These are phyloP conservation scores for Epichloe amarillans DNA, from an alignment of 2,329 filamentous ascomycete species.

Conservation along the genomic window DNA sequence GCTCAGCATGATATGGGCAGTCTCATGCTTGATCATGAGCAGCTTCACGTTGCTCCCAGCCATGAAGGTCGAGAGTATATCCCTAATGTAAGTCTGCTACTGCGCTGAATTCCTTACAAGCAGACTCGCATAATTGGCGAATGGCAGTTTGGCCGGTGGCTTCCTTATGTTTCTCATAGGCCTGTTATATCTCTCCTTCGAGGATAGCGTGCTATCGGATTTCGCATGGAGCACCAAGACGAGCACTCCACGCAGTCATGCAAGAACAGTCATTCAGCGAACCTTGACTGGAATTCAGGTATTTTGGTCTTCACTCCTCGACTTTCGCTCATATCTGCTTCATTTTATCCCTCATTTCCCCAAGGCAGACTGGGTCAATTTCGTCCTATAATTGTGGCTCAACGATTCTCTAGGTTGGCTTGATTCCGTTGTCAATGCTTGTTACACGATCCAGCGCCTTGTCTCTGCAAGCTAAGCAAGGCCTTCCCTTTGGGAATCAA, in stretches of 20 bases:
- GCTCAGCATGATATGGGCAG: conserved; percentile 57
- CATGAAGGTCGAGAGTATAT: conserved; percentile 67
- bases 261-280: conserved; percentile 36
- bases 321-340: neutral
- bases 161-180: conserved; percentile 65
- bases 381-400: neutral
- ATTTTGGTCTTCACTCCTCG: conserved; percentile 11
- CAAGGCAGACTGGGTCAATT: neutral
- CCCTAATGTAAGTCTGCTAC: conserved; percentile 48
- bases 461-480: conserved; percentile 72
- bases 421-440: conserved; percentile 67
- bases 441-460: conserved; percentile 79
- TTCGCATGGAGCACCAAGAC: conserved; percentile 10
- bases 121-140: too few species aligned
- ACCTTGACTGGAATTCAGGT: conserved; percentile 54
- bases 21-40: conserved; percentile 74
- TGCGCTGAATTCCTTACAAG: neutral
- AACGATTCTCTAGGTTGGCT: conserved; percentile 42
- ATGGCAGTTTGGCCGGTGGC: conserved; percentile 48
- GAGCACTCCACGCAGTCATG: conserved; percentile 9
- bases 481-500: conserved; percentile 78
- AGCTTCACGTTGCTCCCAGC: conserved; percentile 80
- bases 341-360: conserved; percentile 5
- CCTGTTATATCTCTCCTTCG: conserved; percentile 65
- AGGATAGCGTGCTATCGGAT: conserved; percentile 45